phyloP scores from a whole-genome alignment of 176 grass and related monocot genomes.

The Carex scoparia region DNA sequence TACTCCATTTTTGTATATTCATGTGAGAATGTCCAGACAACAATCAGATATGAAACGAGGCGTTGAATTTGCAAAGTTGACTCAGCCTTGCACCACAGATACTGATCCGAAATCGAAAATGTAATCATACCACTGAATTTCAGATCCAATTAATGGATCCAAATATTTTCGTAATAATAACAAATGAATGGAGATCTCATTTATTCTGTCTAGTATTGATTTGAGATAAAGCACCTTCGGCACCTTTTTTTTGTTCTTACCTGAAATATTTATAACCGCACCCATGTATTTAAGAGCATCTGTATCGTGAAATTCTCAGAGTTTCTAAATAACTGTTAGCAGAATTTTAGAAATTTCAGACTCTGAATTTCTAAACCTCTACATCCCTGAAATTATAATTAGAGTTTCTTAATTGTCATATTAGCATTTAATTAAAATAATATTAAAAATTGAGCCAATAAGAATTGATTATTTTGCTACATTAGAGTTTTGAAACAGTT shows the following conservation, averaged over 20 bases:
- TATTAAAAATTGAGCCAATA: no score
- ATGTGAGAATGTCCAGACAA: no score
- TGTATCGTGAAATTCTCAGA: no score
- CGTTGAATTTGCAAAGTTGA: not conserved
- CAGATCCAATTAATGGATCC: not conserved
- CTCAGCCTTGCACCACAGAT: not conserved
- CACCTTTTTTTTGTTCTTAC: not conserved
- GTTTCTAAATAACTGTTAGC: no score
- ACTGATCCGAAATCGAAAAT: not conserved
- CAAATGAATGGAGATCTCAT: not conserved
- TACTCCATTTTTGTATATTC: no score
- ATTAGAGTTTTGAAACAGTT: no score
- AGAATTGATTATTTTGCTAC: no score
- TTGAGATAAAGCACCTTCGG: not conserved
- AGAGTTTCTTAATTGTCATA: no score
- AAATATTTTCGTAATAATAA: not conserved
- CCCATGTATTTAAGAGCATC: not conserved
- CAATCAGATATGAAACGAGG: not conserved
- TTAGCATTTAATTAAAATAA: no score
- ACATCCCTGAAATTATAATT: no score
- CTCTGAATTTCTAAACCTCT: no score
- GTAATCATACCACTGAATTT: not conserved
- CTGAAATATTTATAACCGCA: not conserved
- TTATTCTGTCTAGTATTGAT: not conserved
- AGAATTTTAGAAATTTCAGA: no score